phyloP scores from a whole-genome alignment of 2,329 filamentous ascomycete genomes.

The Phoma sp. region DNA sequence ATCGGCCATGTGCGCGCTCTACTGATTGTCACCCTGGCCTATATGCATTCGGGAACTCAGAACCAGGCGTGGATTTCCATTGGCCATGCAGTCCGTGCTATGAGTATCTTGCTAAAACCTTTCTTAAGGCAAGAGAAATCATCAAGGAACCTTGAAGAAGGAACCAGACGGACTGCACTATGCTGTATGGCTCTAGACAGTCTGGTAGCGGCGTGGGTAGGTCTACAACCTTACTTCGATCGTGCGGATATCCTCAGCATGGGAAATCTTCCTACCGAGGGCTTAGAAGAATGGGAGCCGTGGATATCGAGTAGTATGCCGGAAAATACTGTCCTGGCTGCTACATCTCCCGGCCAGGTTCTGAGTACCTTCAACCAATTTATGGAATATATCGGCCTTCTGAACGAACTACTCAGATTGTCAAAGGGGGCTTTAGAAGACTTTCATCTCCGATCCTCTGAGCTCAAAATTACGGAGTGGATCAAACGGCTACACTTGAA shows the following conservation, averaged over 20 bases:
- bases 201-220: background rate
- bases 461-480: background rate
- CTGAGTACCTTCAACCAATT: constrained; percentile 1
- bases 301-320: background rate
- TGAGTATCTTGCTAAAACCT: background rate
- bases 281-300: constrained; percentile 2
- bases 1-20: constrained; percentile 1
- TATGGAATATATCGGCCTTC: background rate
- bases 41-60: background rate
- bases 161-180: background rate
- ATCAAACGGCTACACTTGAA: background rate
- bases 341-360: background rate
- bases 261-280: background rate
- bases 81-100: background rate
- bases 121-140: background rate
- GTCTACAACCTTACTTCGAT: background rate
- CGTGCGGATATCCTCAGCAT: background rate
- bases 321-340: background rate
- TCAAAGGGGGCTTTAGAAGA: background rate
- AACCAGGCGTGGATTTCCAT: background rate
- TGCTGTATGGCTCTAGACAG: background rate
- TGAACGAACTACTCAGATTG: background rate
- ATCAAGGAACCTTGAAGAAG: background rate
- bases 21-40: background rate
- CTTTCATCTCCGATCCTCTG: background rate